phyloP scores from a whole-genome alignment of 2,329 filamentous ascomycete genomes.

The Sarocladium kiliense region DNA sequence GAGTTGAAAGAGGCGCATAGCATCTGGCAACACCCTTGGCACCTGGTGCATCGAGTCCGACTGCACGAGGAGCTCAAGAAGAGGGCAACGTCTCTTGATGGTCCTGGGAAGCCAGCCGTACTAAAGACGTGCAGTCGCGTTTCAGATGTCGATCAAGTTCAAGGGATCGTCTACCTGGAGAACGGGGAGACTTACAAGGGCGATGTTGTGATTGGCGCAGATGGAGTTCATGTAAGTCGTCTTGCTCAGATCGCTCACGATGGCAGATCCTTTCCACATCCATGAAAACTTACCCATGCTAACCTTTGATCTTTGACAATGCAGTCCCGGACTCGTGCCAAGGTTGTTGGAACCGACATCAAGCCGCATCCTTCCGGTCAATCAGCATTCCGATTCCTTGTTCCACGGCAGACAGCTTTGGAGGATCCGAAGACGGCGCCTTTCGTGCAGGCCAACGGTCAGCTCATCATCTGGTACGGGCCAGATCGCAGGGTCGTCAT shows the following conservation, averaged over 20 bases:
- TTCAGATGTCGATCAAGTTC: neutral
- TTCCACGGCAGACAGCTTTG: conserved; percentile 22
- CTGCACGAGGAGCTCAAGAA: conserved; percentile 30
- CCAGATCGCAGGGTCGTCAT: conserved; percentile 22
- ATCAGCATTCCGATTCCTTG: conserved; percentile 31
- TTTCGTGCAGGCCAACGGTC: conserved; percentile 22
- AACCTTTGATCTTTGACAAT: conserved; percentile 21
- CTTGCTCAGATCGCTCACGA: too few relatives aligned
- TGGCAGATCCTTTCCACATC: too few relatives aligned
- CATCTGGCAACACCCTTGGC: neutral
- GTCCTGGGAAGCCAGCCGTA: conserved; percentile 18
- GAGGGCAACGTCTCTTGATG: conserved; percentile 24
- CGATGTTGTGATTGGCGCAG: conserved; percentile 40
- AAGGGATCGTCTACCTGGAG: neutral
- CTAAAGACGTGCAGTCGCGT: neutral
- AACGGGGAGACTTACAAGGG: conserved; percentile 21
- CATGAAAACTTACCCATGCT: conserved; percentile 14
- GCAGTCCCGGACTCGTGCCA: neutral
- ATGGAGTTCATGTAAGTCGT: conserved; percentile 30
- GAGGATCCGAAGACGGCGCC: conserved; percentile 24
- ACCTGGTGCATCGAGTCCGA: conserved; percentile 34
- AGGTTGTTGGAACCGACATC: conserved; percentile 18
- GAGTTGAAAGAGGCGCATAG: neutral
- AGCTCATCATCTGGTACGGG: conserved; percentile 19
- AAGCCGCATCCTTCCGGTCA: conserved; percentile 19